phyloP scores from a whole-genome alignment of 306 rosid genomes.

The Pyrus bretschneideri region DNA sequence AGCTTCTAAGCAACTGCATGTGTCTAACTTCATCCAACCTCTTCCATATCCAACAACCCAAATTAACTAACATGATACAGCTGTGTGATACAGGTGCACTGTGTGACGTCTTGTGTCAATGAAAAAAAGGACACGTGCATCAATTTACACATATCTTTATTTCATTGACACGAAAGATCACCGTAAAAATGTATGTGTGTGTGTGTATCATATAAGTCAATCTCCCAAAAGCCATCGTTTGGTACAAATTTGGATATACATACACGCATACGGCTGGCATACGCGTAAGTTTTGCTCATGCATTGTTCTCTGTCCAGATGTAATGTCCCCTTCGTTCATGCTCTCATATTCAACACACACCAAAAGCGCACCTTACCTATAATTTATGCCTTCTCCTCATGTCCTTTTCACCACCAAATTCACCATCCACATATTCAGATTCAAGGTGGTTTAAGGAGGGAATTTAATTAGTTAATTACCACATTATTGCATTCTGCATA shows the following conservation, averaged over 20 bases:
- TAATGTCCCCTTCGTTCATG: background rate
- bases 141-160: too few relatives aligned
- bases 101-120: too few relatives aligned
- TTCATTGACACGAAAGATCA: too few relatives aligned
- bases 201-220: too few relatives aligned
- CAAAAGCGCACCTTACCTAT: background rate
- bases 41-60: background rate
- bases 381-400: background rate
- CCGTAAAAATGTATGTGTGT: too few relatives aligned
- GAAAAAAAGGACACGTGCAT: too few relatives aligned
- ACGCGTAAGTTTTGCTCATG: background rate
- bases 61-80: too few relatives aligned
- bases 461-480: background rate
- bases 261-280: background rate
- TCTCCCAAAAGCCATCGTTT: background rate
- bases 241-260: background rate
- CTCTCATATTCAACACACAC: background rate
- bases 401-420: background rate
- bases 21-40: background rate
- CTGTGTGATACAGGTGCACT: too few relatives aligned
- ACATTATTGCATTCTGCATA: background rate
- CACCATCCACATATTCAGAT: background rate
- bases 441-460: too few relatives aligned
- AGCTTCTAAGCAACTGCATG: background rate
- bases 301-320: background rate